Evolutionary conservation across 495 filamentous ascomycete genomes (phyloP), one percentile per base, ranked within the genome.

Genomic region (Terfezia boudieri): DNA sequence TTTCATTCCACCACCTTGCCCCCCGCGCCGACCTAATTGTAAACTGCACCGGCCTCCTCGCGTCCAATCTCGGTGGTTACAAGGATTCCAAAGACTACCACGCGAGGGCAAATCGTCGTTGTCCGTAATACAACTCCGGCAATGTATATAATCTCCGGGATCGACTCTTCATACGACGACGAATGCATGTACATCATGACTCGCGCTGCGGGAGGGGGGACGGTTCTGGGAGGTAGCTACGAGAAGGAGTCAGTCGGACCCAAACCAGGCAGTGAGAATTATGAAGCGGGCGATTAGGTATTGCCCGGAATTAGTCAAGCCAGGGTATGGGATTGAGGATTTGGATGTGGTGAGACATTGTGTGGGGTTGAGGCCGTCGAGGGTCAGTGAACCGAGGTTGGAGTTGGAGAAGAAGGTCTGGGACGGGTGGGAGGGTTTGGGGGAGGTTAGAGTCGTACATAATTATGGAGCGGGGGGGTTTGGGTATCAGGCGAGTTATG

Each of bases 401-500:
- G 90, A 94, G 69, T 84, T 76, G 65, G 87, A 95, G 67, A 72
- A 71, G 58, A 75, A 14, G 41, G 8, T 87, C 20, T 14, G 12
- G 12, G 41, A 46, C 4, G 41, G 41, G 41, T 20, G 17, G 41
- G 41, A 46, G 8, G 41, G 41, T 4, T 66, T 73, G 26, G 81
- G 74, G n/a, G 73, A 62, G 32, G 72, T 76, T 0, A 77, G 74
- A 69, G 77, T 94, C 9, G 86, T 99, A 57, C 90, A 99, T 65
- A 89, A 94, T 59, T 99, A 99, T 65, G 92, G 92, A 9, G 89
- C 94, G 70, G 87, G 84, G 0, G 90, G 90, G 0, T 94, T 86
- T 72, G 90, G 75, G 17, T 79, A 61, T 64, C 90, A 99, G 66
- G 76, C 78, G 23, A 83, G 78, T 16, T 99, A 84, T 67, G 90